phyloP scores from a whole-genome alignment of 2,329 filamentous ascomycete species.

The Bipolaris victoriae region DNA sequence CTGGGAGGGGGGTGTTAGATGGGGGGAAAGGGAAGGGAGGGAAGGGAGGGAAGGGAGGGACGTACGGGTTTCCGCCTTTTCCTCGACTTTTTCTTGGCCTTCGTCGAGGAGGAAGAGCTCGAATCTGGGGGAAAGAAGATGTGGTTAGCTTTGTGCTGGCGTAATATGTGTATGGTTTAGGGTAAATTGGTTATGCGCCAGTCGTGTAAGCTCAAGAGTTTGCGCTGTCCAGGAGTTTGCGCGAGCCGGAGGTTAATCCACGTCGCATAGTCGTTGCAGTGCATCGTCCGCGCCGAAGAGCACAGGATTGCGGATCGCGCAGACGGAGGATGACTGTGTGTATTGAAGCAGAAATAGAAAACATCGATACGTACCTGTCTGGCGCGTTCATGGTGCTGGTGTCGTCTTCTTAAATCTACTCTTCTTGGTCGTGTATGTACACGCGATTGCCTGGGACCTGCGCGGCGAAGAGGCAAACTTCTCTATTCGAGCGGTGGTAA shows the following conservation, averaged over 20 bases:
- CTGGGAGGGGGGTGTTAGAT: slow-evolving; percentile 53
- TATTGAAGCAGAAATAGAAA: background rate
- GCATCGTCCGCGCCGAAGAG: background rate
- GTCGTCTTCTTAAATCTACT: slow-evolving; percentile 10
- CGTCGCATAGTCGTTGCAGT: background rate
- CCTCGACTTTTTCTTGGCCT: slow-evolving; percentile 91
- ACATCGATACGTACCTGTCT: slow-evolving; percentile 39
- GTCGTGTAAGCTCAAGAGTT: background rate
- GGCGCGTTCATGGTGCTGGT: slow-evolving; percentile 46
- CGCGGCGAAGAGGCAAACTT: slow-evolving; percentile 3
- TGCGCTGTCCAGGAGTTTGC: slow-evolving; percentile 3
- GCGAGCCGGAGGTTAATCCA: slow-evolving; percentile 7
- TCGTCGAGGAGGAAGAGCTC: slow-evolving; percentile 88
- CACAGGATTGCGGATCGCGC: slow-evolving; percentile 5
- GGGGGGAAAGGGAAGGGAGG: background rate
- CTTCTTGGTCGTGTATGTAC: slow-evolving; percentile 3
- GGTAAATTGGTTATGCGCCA: background rate
- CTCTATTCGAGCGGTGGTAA: background rate
- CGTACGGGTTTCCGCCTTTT: slow-evolving; percentile 85
- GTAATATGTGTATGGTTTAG: background rate
- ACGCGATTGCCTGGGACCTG: slow-evolving; percentile 6
- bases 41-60: background rate
- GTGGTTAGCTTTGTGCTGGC: slow-evolving; percentile 25
- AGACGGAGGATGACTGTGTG: slow-evolving; percentile 6
- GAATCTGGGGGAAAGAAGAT: slow-evolving; percentile 65